Evolutionary conservation across 2,329 filamentous ascomycete genomes (phyloP).

Genomic region (Septoria linicola): DNA sequence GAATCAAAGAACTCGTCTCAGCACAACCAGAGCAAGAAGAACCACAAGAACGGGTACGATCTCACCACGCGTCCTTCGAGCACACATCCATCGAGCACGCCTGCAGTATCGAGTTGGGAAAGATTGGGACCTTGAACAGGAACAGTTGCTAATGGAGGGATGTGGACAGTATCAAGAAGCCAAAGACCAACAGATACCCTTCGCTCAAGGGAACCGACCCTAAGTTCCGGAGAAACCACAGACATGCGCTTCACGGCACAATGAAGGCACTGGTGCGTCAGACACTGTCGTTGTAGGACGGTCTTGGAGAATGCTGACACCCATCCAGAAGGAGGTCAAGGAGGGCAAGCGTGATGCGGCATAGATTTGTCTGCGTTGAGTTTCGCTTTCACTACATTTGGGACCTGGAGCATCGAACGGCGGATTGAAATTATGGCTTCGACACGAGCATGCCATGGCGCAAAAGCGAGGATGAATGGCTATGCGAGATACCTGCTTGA

Average conservation of each 20-base stretch:
- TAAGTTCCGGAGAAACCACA: constrained; percentile 99
- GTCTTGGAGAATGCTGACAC: constrained; percentile 29
- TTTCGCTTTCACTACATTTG: constrained; percentile 13
- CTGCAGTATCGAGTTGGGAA: constrained; percentile 1
- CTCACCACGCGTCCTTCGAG: constrained; percentile 4
- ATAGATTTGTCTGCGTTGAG: constrained; percentile 50
- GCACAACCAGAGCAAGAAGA: constrained; percentile 98
- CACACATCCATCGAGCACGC: constrained; percentile 2
- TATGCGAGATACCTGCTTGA: constrained; percentile 12
- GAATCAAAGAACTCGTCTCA: constrained; percentile 99
- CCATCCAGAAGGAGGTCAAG: constrained; percentile 85
- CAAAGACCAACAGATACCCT: constrained; percentile 97
- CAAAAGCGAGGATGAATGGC: constrained; percentile 16
- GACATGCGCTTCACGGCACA: constrained; percentile 98
- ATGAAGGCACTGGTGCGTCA: constrained; percentile 89
- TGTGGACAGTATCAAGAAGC: constrained; percentile 91
- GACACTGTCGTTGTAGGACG: neutral
- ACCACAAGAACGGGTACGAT: constrained; percentile 96
- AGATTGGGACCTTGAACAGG: neutral
- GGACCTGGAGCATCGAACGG: constrained; percentile 22
- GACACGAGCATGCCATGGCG: constrained; percentile 21
- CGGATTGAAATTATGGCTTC: constrained; percentile 20
- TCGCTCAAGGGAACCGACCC: constrained; percentile 98
- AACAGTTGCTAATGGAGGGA: constrained; percentile 16
- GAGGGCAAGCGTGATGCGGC: constrained; percentile 90